Percentiles rank a stretch among this genome's conserved stretches.
Conservation (phyloP, 305 asterid genomes). For the Lippia alba region DNA sequence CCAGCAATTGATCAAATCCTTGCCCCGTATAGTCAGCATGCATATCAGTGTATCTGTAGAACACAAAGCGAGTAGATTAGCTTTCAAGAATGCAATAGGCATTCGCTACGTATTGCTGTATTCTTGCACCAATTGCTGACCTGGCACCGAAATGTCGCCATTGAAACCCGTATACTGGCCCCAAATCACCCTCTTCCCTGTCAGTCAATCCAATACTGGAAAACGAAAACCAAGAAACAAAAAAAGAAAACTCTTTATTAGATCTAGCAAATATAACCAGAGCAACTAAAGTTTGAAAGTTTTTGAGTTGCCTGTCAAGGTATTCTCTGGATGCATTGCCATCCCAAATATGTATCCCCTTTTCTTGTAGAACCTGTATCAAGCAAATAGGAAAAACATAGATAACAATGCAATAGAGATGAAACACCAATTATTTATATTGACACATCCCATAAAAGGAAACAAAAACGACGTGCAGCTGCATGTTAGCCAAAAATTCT, state of each 20-base stretch:
- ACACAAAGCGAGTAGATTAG: constrained; percentile 6
- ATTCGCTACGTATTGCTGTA: constrained; percentile 3
- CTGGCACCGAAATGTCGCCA: constrained; percentile 98
- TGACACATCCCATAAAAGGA: neutral
- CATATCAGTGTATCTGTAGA: constrained; percentile 77
- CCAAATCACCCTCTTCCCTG: constrained; percentile 91
- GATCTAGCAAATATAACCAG: constrained; percentile 22
- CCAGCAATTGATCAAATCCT: constrained; percentile 90
- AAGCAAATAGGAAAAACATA: constrained; percentile 1
- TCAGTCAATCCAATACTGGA: constrained; percentile 75
- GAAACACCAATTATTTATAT: constrained; percentile 8
- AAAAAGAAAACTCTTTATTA: constrained; percentile 23
- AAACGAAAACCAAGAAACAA: constrained; percentile 1
- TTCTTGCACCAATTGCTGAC: constrained; percentile 43
- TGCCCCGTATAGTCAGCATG: constrained; percentile 87
- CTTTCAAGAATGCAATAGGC: constrained; percentile 6
- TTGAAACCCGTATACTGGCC: constrained; percentile 92
- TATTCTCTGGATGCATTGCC: constrained; percentile 92
- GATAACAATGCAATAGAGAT: constrained; percentile 7
- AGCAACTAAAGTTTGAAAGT: constrained; percentile 19
- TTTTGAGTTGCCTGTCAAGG: constrained; percentile 69
- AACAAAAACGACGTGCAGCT: neutral
- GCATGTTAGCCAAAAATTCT: neutral
- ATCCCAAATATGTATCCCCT: constrained; percentile 88
- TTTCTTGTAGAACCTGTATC: constrained; percentile 76